Percentiles rank a stretch among this genome's conserved stretches.
phyloP scores from a whole-genome alignment of 805 yeast genomes.

The Candida hungchunana region DNA sequence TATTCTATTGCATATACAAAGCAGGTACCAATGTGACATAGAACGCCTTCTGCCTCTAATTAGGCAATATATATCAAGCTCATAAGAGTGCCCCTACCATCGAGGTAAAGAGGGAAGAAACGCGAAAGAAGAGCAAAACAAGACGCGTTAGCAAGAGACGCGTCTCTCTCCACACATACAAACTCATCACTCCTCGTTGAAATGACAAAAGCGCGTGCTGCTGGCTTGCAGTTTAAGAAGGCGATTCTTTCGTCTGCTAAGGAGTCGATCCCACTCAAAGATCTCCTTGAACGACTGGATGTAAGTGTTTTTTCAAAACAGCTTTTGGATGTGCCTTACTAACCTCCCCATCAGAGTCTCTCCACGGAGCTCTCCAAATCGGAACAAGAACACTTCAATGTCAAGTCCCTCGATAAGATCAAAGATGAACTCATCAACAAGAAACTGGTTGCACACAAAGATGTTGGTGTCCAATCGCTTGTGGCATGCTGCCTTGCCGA shows the following conservation, averaged over 20 bases:
- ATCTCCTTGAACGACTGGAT: constrained; percentile 52
- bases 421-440: constrained; percentile 51
- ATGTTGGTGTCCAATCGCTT: constrained; percentile 64
- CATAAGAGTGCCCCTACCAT: constrained; percentile 5
- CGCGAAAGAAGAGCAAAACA: neutral
- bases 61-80: too few relatives aligned
- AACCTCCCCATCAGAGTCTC: constrained; percentile 32
- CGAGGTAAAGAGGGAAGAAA: too few relatives aligned
- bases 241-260: constrained; percentile 52
- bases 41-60: too few relatives aligned
- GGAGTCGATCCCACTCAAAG: constrained; percentile 57
- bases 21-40: too few relatives aligned
- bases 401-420: constrained; percentile 39
- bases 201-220: constrained; percentile 18
- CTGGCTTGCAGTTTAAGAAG: constrained; percentile 37
- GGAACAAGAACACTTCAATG: constrained; percentile 56
- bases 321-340: constrained; percentile 4
- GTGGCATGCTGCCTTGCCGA: constrained; percentile 75
- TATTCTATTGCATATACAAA: too few relatives aligned
- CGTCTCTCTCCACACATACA: constrained; percentile 1
- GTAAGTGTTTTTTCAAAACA: constrained; percentile 18
- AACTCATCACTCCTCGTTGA: neutral
- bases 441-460: constrained; percentile 57
- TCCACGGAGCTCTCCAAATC: constrained; percentile 59
- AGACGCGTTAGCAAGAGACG: constrained; percentile 9